Conservation (phyloP, 768 basidiomycete genomes). For the Mycena chlorophos region DNA sequence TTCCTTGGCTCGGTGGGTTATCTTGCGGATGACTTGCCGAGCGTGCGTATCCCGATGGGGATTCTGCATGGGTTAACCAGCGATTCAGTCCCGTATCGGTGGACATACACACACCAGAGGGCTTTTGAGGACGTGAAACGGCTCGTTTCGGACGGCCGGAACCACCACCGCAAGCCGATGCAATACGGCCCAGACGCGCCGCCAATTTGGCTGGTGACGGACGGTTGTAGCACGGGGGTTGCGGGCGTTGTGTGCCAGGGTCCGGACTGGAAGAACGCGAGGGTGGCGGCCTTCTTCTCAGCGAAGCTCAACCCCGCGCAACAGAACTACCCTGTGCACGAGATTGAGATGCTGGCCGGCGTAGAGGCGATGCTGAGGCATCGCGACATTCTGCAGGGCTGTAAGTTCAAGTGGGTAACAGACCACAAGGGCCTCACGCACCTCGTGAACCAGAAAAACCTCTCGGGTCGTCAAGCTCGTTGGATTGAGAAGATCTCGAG, state of each 20-base stretch:
- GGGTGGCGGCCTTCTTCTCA: neutral
- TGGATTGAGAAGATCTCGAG: conserved; percentile 14
- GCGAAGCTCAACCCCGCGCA: neutral
- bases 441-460: conserved; percentile 3
- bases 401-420: conserved; percentile 4
- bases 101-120: neutral
- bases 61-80: conserved; percentile 1
- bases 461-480: conserved; percentile 7
- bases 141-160: neutral
- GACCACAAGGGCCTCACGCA: conserved; percentile 10
- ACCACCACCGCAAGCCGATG: conserved; percentile 14
- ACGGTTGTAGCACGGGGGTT: neutral
- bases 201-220: neutral
- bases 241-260: neutral
- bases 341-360: conserved; percentile 24
- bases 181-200: conserved; percentile 1
- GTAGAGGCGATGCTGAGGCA: conserved; percentile 11
- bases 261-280: neutral
- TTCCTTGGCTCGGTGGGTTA: conserved; percentile 26
- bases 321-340: conserved; percentile 11
- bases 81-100: neutral
- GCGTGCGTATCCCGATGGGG: conserved; percentile 8
- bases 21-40: neutral
- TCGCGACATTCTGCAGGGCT: conserved; percentile 10
- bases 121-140: neutral